Base-by-base conservation (phyloP, 495 filamentous ascomycete genomes). In the Astrocystis sublimbata region DNA sequence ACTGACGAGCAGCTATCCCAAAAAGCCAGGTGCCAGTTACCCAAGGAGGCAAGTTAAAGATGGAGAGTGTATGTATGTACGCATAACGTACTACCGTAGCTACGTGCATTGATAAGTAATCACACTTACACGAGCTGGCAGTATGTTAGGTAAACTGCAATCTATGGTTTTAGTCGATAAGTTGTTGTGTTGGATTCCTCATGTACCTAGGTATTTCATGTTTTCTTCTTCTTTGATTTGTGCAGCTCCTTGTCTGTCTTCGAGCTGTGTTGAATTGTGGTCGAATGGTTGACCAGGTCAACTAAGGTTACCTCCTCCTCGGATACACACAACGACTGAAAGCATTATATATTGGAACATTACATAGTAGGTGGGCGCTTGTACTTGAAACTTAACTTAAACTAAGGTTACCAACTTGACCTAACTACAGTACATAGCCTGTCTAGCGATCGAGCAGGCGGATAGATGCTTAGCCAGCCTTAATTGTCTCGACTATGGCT, bases 1-100 rank as follows among this genome's bases (percentile, higher is more conserved):
- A n/a, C n/a, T n/a, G n/a, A 49, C 45, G 45, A 49, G 24, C 45
- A 49, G 45, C 13, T n/a, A n/a, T 26, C 45, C 45, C 30, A 49
- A 49, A 49, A 49, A 12, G 45, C 45, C 23, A 47, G 45, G 45
- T 5, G 12, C 9, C 45, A 49, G 17, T n/a, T 41, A 30, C 45
- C n/a, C 13, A 1, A 12, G 2, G 26, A 49, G 23, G 45, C 9
- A 15, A 30, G 13, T 12, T 17, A 17, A 3, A 12, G 15, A 30
- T 47, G 23, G 45, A 47, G 45, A 26, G 12, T 10, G 10, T 7
- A 47, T 30, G 13, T 28, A 30, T 46, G 43, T 5, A 46, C 15
- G 10, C 12, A 9, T 45, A 23, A 24, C n/a, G 28, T 47, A 26
- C n/a, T 28, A n/a, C n/a, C n/a, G n/a, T n/a, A n/a, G n/a, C 43